Conservation (phyloP, 805 yeast species). For the Candida patagonica region DNA sequence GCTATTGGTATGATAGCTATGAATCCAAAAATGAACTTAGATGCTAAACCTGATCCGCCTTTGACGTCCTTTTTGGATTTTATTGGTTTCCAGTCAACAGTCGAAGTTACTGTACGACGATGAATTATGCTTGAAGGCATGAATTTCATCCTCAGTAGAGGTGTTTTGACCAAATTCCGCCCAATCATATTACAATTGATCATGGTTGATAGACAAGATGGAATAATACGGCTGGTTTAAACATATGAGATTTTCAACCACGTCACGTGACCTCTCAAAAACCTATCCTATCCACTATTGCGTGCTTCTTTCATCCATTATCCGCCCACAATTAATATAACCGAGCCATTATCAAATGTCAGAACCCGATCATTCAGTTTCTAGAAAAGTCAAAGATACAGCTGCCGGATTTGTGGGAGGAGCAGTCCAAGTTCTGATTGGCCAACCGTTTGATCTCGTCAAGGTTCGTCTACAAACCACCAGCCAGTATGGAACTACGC, state of each 20-base stretch:
- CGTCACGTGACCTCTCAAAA: too few relatives aligned
- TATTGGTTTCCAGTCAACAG: conserved; percentile 77
- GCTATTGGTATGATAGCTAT: conserved; percentile 70
- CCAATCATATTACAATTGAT: too few relatives aligned
- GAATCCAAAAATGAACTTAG: conserved; percentile 32
- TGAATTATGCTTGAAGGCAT: too few relatives aligned
- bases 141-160: too few relatives aligned
- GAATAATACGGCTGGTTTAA: too few relatives aligned
- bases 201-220: too few relatives aligned
- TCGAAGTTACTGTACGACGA: conserved; percentile 16
- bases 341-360: too few relatives aligned
- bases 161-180: too few relatives aligned
- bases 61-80: conserved; percentile 31
- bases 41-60: conserved; percentile 8
- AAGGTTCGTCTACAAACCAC: conserved; percentile 57
- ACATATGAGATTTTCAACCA: too few relatives aligned
- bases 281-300: too few relatives aligned
- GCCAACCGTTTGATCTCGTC: conserved; percentile 63
- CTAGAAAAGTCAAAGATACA: conserved; percentile 43
- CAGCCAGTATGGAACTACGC: conserved; percentile 45
- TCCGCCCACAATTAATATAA: too few relatives aligned
- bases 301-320: too few relatives aligned
- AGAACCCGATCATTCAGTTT: conserved; percentile 23
- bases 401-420: conserved; percentile 48
- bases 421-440: conserved; percentile 45